Evolutionary conservation across 1,139 yeast genomes (phyloP).

Genomic region (Lodderomyces oxycetoniae): DNA sequence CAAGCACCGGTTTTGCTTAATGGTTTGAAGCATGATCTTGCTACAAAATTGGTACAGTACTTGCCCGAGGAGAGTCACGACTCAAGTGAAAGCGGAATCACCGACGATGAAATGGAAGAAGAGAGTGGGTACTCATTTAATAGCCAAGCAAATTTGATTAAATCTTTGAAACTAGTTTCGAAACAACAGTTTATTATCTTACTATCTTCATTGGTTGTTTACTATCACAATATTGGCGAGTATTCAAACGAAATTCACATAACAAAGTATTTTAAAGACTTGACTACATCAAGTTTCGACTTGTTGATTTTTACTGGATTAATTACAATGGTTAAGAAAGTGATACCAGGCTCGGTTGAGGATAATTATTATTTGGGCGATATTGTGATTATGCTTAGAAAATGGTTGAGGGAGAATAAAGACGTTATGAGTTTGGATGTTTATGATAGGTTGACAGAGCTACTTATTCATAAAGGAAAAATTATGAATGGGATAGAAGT

Average conservation of each 20-base stretch:
- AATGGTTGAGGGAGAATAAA: constrained; percentile 29
- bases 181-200: constrained; percentile 36
- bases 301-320: constrained; percentile 34
- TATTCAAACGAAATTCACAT: constrained; percentile 20
- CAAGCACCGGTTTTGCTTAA: constrained; percentile 21
- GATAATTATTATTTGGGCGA: constrained; percentile 25
- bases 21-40: constrained; percentile 19
- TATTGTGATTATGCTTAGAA: constrained; percentile 24
- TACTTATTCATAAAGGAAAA: constrained; percentile 32
- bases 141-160: constrained; percentile 4
- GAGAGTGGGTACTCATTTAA: constrained; percentile 13
- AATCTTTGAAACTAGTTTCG: constrained; percentile 29
- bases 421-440: not conserved
- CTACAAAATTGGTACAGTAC: constrained; percentile 12
- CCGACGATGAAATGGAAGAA: constrained; percentile 20
- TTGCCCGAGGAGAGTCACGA: constrained; percentile 21
- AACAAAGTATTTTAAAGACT: constrained; percentile 23
- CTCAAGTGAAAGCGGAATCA: constrained; percentile 22
- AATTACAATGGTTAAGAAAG: constrained; percentile 22
- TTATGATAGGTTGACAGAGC: constrained; percentile 23
- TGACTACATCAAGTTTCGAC: constrained; percentile 13
- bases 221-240: constrained; percentile 21
- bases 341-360: constrained; percentile 22
- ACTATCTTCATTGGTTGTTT: constrained; percentile 24
- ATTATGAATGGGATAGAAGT: constrained; percentile 27